phyloP scores from a whole-genome alignment of 805 yeast genomes.

The Wickerhamiella hasegawae region DNA sequence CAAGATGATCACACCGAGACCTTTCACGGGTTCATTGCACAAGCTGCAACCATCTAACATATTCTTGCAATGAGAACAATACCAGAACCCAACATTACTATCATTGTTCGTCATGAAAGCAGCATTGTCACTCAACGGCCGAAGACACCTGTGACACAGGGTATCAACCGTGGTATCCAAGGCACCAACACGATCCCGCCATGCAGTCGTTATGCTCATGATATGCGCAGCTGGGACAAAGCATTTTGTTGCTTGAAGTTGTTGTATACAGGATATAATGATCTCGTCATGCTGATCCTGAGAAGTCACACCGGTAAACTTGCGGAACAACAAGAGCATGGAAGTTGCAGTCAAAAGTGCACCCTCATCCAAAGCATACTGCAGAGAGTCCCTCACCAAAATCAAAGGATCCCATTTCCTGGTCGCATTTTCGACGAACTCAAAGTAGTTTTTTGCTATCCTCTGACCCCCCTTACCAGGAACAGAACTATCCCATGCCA shows the following conservation, averaged over 20 bases:
- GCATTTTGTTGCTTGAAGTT: slow-evolving; percentile 6
- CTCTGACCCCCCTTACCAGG: background rate
- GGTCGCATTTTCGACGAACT: background rate
- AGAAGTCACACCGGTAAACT: slow-evolving; percentile 5
- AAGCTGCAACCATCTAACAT: slow-evolving; percentile 54
- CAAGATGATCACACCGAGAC: slow-evolving; percentile 41
- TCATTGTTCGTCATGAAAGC: slow-evolving; percentile 18
- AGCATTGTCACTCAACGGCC: slow-evolving; percentile 21
- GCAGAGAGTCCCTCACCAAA: slow-evolving; percentile 4
- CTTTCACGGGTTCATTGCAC: slow-evolving; percentile 64
- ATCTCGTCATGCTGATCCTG: slow-evolving; percentile 8
- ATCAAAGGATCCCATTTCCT: slow-evolving; percentile 15
- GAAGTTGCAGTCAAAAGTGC: slow-evolving; percentile 9
- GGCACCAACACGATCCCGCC: slow-evolving; percentile 11
- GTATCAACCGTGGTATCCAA: slow-evolving; percentile 29
- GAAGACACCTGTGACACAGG: slow-evolving; percentile 24
- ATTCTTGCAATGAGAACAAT: slow-evolving; percentile 55
- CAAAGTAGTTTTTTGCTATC: background rate
- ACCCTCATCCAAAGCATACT: slow-evolving; percentile 8
- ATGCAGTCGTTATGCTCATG: slow-evolving; percentile 14
- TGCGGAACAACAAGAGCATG: slow-evolving; percentile 9
- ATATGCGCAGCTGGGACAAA: slow-evolving; percentile 46
- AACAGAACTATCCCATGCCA: background rate
- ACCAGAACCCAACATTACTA: slow-evolving; percentile 56
- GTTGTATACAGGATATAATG: slow-evolving; percentile 8